phyloP scores from a whole-genome alignment of 1,284 basidiomycete genomes.

The Blastosporella zonata region DNA sequence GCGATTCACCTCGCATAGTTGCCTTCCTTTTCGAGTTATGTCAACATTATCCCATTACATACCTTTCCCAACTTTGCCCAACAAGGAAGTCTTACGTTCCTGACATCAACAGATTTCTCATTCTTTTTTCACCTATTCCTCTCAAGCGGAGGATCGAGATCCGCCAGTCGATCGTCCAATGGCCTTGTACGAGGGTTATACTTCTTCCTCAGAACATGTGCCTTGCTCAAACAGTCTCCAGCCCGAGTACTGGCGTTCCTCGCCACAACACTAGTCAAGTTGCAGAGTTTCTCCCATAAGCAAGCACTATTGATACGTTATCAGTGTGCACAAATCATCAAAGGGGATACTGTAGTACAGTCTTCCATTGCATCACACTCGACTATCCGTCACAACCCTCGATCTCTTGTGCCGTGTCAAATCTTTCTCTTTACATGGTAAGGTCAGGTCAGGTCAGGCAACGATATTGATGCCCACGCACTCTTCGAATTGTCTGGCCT shows the following conservation, averaged over 20 bases:
- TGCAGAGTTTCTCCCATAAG: too few relatives aligned
- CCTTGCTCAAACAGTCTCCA: background rate
- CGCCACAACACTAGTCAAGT: background rate
- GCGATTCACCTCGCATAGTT: constrained; percentile 3
- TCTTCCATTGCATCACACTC: background rate
- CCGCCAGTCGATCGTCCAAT: background rate
- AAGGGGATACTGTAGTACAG: background rate
- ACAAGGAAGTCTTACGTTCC: constrained; percentile 1
- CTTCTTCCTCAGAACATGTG: background rate
- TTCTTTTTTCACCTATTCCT: background rate
- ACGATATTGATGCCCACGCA: background rate
- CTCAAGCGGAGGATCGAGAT: background rate
- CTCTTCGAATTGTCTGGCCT: background rate
- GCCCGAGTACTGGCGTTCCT: background rate
- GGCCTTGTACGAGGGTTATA: background rate
- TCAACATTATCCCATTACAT: background rate
- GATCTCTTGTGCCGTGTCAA: background rate
- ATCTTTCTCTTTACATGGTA: background rate
- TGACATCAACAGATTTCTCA: background rate
- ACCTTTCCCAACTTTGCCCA: background rate
- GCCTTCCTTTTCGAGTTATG: constrained; percentile 13
- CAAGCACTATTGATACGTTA: too few relatives aligned
- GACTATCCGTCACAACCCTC: background rate
- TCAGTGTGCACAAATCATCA: background rate
- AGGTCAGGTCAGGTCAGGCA: background rate